Conservation (phyloP, 805 yeast genomes). For the Sugiyamaella chiloensis region DNA sequence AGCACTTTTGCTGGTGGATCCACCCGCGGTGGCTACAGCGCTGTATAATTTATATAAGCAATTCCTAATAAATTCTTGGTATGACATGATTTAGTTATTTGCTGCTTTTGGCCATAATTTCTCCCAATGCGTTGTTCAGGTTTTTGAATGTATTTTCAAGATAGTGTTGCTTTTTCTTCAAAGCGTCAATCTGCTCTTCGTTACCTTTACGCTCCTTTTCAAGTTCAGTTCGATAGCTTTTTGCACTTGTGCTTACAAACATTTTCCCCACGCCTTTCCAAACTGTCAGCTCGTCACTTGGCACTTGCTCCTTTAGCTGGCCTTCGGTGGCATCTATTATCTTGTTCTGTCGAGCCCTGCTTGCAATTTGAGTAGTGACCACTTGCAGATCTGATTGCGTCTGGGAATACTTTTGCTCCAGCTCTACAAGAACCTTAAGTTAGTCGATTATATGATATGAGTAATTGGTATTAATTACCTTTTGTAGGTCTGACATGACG, state of each 20-base stretch:
- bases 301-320: slow-evolving; percentile 46
- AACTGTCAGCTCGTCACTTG: slow-evolving; percentile 48
- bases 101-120: slow-evolving; percentile 30
- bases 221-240: slow-evolving; percentile 48
- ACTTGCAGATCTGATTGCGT: slow-evolving; percentile 57
- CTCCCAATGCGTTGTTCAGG: slow-evolving; percentile 61
- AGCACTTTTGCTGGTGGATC: slow-evolving; percentile 59
- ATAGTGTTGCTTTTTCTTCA: slow-evolving; percentile 68
- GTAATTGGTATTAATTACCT: slow-evolving; percentile 6
- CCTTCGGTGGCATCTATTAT: slow-evolving; percentile 54
- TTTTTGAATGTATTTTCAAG: slow-evolving; percentile 74
- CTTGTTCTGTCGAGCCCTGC: slow-evolving; percentile 48
- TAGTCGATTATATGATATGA: neutral
- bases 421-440: slow-evolving; percentile 38
- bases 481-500: slow-evolving; percentile 2
- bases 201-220: slow-evolving; percentile 50
- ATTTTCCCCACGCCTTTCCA: slow-evolving; percentile 88
- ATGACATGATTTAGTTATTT: neutral
- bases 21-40: slow-evolving; percentile 87
- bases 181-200: slow-evolving; percentile 55
- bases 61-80: neutral
- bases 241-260: slow-evolving; percentile 40
- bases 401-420: slow-evolving; percentile 61
- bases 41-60: slow-evolving; percentile 49
- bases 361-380: slow-evolving; percentile 50